These are phyloP conservation scores for Drechmeria coniospora DNA, from an alignment of 2,329 filamentous ascomycete genomes.

Conservation along the genomic window DNA sequence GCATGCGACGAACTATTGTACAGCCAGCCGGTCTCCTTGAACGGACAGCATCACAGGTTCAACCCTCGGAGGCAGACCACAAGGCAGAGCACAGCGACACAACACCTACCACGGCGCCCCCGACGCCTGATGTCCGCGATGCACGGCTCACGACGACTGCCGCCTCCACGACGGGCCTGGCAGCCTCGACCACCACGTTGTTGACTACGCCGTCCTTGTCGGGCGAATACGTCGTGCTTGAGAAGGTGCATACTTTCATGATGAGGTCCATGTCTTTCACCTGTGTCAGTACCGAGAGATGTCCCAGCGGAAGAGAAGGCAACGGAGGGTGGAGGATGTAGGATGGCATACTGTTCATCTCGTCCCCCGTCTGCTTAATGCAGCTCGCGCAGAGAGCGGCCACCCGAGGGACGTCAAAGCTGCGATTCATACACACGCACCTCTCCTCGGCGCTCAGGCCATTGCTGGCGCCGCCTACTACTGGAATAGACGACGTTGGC, in stretches of 20 bases:
- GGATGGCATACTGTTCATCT: constrained; percentile 15
- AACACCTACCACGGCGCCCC: background rate
- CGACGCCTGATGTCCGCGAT: background rate
- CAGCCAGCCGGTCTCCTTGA: too few relatives aligned
- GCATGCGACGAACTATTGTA: too few relatives aligned
- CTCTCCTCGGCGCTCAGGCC: constrained; percentile 14
- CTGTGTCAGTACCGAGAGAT: background rate
- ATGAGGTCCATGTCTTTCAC: constrained; percentile 19
- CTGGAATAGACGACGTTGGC: background rate
- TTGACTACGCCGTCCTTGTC: constrained; percentile 15
- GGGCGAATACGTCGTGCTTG: constrained; percentile 12
- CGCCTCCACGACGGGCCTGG: constrained; percentile 11
- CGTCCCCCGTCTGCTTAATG: constrained; percentile 15
- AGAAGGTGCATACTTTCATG: constrained; percentile 20
- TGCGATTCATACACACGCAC: constrained; percentile 23
- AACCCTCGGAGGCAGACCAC: too few relatives aligned
- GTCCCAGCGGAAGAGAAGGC: background rate
- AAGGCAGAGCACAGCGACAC: too few relatives aligned
- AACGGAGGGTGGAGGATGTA: background rate
- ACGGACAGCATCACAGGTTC: too few relatives aligned
- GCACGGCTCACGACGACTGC: constrained; percentile 1
- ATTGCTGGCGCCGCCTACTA: too few relatives aligned
- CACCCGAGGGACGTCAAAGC: constrained; percentile 23
- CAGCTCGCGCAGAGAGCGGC: constrained; percentile 23
- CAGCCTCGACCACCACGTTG: constrained; percentile 18